Percentiles rank a stretch among this genome's conserved stretches.
phyloP scores from a whole-genome alignment of 306 rosid species.

The Cicer cuneatum region DNA sequence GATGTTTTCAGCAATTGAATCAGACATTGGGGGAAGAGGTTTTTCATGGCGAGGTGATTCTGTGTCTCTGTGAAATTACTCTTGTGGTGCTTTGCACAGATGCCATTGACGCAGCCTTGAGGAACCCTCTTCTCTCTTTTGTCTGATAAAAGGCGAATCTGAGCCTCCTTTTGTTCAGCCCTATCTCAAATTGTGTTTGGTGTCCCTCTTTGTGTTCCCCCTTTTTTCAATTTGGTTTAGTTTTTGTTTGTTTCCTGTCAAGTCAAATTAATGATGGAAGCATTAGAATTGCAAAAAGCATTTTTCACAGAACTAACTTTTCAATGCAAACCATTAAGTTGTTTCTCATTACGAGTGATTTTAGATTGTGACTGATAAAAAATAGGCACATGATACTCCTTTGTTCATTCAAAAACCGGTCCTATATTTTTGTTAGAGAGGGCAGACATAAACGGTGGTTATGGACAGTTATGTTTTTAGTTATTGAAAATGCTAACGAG shows the following conservation, averaged over 20 bases:
- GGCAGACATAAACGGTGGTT: too few species aligned
- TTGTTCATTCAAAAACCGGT: too few species aligned
- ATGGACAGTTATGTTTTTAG: too few species aligned
- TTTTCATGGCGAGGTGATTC: slow-evolving; percentile 38
- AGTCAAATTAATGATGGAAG: neutral
- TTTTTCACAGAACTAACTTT: neutral
- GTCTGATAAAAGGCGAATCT: slow-evolving; percentile 48
- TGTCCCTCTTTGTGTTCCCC: neutral
- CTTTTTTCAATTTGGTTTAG: neutral
- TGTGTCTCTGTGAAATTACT: slow-evolving; percentile 17
- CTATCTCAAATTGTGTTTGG: neutral
- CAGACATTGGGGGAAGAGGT: slow-evolving; percentile 34
- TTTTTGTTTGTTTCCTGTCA: neutral
- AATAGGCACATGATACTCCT: neutral
- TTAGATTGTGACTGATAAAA: neutral
- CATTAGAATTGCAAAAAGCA: neutral
- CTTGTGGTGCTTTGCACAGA: slow-evolving; percentile 19
- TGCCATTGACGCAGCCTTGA: slow-evolving; percentile 34
- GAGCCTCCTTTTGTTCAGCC: slow-evolving; percentile 38
- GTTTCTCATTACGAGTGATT: neutral
- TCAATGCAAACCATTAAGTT: neutral
- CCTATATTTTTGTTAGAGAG: neutral
- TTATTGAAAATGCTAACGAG: too few species aligned
- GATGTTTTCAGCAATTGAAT: slow-evolving; percentile 36
- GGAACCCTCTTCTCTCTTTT: neutral